Evolutionary conservation across 371 early-diverging fungal species (phyloP).

Genomic region (Fennellomyces sp.): DNA sequence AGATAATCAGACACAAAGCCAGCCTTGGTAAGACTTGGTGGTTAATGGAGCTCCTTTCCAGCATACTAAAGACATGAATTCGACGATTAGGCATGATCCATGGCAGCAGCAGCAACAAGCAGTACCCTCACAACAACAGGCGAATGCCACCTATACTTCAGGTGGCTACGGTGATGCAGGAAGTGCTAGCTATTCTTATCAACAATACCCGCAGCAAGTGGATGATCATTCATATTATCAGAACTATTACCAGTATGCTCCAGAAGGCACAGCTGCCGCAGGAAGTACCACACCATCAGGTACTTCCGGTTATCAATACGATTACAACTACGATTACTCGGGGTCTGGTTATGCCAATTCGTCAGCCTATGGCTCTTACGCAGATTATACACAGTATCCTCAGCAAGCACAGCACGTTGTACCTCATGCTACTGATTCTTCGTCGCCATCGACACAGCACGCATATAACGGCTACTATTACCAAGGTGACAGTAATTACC

Average conservation of each 20-base stretch:
- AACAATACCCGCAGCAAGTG: constrained; percentile 18
- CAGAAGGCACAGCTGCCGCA: constrained; percentile 1
- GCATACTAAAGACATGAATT: no score
- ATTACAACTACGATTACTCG: constrained; percentile 20
- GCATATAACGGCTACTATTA: constrained; percentile 12
- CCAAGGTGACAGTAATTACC: constrained; percentile 13
- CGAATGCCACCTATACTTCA: not conserved
- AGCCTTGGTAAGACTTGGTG: constrained; percentile 10
- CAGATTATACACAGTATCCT: constrained; percentile 10
- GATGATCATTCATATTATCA: constrained; percentile 32
- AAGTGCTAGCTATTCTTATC: constrained; percentile 27
- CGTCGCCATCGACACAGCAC: constrained; percentile 7
- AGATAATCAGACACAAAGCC: constrained; percentile 1
- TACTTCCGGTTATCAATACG: constrained; percentile 15
- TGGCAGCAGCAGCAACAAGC: constrained; percentile 25
- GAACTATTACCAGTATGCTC: constrained; percentile 29
- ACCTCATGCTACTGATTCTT: not conserved
- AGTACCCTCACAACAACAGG: not conserved
- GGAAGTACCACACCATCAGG: constrained; percentile 8
- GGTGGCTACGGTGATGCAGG: constrained; percentile 12
- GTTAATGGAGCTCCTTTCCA: no score
- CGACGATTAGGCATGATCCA: constrained; percentile 18
- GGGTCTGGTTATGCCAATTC: not conserved
- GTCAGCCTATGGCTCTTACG: constrained; percentile 10
- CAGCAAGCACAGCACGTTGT: constrained; percentile 14